Conservation (phyloP, 352 stramenopile species). For the Pythium guiyangense region DNA sequence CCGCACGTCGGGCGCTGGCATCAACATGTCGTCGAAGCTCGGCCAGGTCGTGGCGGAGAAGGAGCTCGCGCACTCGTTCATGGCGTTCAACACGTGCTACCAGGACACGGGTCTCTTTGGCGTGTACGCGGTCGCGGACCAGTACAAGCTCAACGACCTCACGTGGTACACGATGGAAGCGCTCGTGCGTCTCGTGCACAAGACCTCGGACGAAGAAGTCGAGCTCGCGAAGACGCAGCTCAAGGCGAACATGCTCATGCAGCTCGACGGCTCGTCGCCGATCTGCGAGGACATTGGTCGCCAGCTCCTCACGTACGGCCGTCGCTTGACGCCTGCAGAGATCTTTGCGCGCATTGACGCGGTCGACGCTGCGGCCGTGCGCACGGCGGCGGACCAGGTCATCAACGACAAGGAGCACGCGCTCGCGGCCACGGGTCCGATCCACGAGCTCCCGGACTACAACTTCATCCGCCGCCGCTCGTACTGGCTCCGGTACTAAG, state of each 20-base stretch:
- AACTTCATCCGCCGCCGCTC: conserved; percentile 99
- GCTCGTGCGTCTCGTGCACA: conserved; percentile 94
- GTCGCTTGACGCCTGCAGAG: conserved; percentile 97
- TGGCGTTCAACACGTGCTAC: conserved; percentile 99
- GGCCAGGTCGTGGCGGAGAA: conserved; percentile 95
- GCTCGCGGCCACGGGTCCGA: conserved; percentile 95
- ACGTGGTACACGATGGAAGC: conserved; percentile 94
- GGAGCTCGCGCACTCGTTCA: conserved; percentile 97
- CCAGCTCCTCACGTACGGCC: conserved; percentile 96
- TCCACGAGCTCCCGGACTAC: conserved; percentile 99
- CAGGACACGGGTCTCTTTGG: conserved; percentile 99
- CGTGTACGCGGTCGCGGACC: conserved; percentile 94
- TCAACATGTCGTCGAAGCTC: conserved; percentile 96
- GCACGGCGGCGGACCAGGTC: conserved; percentile 78
- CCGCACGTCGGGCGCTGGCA: conserved; percentile 88
- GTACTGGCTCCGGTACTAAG: conserved; percentile 96
- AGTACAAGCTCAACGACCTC: conserved; percentile 95
- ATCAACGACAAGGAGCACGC: conserved; percentile 99
- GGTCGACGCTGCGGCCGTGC: conserved; percentile 94
- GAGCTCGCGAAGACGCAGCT: conserved; percentile 98
- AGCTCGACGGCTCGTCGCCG: conserved; percentile 97
- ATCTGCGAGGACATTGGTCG: conserved; percentile 99
- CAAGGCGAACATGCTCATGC: conserved; percentile 99
- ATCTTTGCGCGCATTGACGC: conserved; percentile 99
- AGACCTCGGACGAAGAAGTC: conserved; percentile 96